Base-by-base conservation (phyloP, 2,329 filamentous ascomycete genomes). In the Trichothecium sympodiale region DNA sequence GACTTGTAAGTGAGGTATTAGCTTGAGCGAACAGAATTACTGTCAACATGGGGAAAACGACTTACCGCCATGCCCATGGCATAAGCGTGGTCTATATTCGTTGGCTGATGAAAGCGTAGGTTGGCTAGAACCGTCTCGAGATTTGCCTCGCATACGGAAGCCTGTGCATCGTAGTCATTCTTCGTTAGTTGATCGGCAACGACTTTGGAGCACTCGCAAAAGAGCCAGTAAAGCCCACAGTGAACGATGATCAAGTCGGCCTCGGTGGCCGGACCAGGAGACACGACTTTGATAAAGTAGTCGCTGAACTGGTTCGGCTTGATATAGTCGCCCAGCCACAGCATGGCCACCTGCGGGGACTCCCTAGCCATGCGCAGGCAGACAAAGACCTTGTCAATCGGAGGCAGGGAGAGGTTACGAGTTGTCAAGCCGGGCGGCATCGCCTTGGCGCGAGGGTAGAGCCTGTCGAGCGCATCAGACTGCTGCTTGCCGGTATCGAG, bases 71-170 rank as follows among this genome's bases (percentile, higher is more conserved):
- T 37, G 14, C 14, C 32, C 35, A 49, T 14, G 3, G 48, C 47
- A 8, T 34, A 41, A 0, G 38, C 42, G 8, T 36, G 33, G 6
- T 51, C 47, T 1, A 42, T 20, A 0, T 39, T 46, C 0, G 38
- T 39, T 0, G 45, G 41, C 4, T 39, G 28, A 31, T 51, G 45
- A 8, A 50, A 49, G 0, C 35, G 41, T 0, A 51, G 40, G 5
- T 35, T 43, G 3, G 43, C 39, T 3, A 51, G 41, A 5, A 46
- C 33, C 1, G 45, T 48, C 18, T 49, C 47, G 7, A 48, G 44
- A 5, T 47, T 50, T 0, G 38, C 41, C 3, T 41, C 37, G 28
- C 44, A 48, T 12, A 41, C 2, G 5, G 36, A 27, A 7, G 45
- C 40, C 7, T 48, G 42, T 6, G 36, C 34, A 3, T 34, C 17